phyloP scores from a whole-genome alignment of 2,329 filamentous ascomycete genomes.

The Clonostachys rosea region DNA sequence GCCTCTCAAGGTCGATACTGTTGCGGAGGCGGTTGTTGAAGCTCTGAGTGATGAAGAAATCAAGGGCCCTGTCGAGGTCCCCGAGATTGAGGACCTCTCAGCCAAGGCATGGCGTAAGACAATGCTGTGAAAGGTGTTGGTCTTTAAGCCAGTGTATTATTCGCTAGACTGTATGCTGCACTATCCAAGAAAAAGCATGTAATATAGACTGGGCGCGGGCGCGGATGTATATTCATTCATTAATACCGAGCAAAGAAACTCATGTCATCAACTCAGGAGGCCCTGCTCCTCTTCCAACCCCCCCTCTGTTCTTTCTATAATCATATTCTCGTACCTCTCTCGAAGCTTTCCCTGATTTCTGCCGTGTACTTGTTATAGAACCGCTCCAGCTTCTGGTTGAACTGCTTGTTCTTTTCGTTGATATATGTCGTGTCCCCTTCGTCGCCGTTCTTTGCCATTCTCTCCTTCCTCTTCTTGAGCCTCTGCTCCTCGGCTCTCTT shows the following conservation, averaged over 20 bases:
- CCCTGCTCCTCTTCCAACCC: too few relatives aligned
- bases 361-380: slow-evolving; percentile 99
- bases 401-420: slow-evolving; percentile 99
- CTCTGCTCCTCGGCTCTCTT: slow-evolving; percentile 83
- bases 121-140: slow-evolving; percentile 62
- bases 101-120: slow-evolving; percentile 81
- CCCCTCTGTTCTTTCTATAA: background rate
- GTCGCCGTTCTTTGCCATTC: slow-evolving; percentile 73
- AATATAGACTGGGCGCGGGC: background rate
- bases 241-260: too few relatives aligned
- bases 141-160: slow-evolving; percentile 4
- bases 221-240: too few relatives aligned
- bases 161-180: slow-evolving; percentile 23
- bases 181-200: slow-evolving; percentile 1
- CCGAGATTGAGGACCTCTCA: slow-evolving; percentile 77
- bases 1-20: slow-evolving; percentile 80
- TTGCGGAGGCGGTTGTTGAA: slow-evolving; percentile 87
- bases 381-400: slow-evolving; percentile 92
- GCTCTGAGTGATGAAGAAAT: slow-evolving; percentile 70
- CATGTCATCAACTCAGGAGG: too few relatives aligned
- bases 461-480: slow-evolving; percentile 79
- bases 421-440: slow-evolving; percentile 95
- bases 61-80: slow-evolving; percentile 71
- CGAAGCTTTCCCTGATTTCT: slow-evolving; percentile 95
- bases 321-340: slow-evolving; percentile 93